Conservation (phyloP, 1,284 basidiomycete species). For the Ganoderma leucocontextum region DNA sequence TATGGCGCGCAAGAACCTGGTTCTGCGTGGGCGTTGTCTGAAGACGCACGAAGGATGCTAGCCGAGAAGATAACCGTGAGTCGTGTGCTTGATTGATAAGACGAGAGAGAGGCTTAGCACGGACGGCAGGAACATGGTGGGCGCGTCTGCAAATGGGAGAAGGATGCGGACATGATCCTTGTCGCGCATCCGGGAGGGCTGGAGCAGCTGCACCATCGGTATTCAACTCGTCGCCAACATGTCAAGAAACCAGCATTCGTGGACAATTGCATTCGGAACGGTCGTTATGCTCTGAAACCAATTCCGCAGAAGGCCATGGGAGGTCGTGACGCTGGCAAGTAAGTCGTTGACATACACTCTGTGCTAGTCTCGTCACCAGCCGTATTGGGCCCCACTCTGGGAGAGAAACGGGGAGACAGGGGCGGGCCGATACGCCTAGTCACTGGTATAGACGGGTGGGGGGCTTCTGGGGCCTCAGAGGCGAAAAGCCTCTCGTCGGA, state of each 20-base stretch:
- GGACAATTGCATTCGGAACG: conserved; percentile 30
- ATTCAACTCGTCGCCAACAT: conserved; percentile 21
- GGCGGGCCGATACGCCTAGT: no score
- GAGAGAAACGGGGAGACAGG: no score
- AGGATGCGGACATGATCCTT: conserved; percentile 34
- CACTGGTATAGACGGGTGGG: no score
- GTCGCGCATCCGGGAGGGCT: conserved; percentile 21
- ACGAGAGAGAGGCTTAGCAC: not conserved
- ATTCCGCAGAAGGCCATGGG: conserved; percentile 23
- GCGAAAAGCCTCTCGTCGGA: no score
- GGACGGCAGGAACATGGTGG: conserved; percentile 33
- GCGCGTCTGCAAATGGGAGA: conserved; percentile 7
- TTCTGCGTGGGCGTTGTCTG: not conserved
- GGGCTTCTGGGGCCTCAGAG: no score
- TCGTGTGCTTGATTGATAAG: not conserved
- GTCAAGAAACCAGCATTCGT: conserved; percentile 34
- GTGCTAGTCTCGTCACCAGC: not conserved
- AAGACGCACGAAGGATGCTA: conserved; percentile 1
- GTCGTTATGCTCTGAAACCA: conserved; percentile 25
- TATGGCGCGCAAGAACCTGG: conserved; percentile 11
- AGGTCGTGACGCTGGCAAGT: conserved; percentile 22
- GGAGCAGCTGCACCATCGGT: conserved; percentile 20
- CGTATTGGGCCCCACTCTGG: no score
- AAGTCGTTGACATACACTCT: conserved; percentile 1
- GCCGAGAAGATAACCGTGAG: conserved; percentile 19